These are phyloP conservation scores for Cynara cardunculus DNA, from an alignment of 129 eudicot species.

Conservation along the genomic window DNA sequence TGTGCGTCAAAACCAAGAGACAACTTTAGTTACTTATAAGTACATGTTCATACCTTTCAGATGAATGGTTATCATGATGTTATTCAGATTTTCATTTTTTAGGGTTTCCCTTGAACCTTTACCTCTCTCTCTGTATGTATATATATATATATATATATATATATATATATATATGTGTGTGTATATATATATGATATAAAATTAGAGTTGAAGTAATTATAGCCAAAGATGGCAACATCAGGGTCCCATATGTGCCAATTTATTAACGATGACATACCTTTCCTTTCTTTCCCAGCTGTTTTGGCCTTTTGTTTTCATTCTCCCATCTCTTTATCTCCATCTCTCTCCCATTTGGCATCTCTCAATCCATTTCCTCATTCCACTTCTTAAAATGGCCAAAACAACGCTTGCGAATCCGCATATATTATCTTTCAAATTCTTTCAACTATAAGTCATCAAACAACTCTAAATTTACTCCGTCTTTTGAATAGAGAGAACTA, in stretches of 20 bases:
- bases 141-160: no score
- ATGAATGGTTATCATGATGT: no score
- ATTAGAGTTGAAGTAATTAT: neutral
- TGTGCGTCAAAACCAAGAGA: no score
- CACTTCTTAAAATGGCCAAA: conserved; percentile 30
- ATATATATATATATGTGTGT: neutral
- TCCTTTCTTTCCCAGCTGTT: conserved; percentile 26
- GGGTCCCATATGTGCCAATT: conserved; percentile 18
- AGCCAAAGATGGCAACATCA: conserved; percentile 24
- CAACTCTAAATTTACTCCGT: neutral
- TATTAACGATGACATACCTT: neutral
- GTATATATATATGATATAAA: neutral
- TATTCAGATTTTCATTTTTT: no score
- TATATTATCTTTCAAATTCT: conserved; percentile 8
- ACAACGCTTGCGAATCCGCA: conserved; percentile 13
- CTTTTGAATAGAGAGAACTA: neutral
- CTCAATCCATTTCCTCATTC: conserved; percentile 18
- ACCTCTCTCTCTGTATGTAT: no score
- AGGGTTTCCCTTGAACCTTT: no score
- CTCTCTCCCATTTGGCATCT: conserved; percentile 11
- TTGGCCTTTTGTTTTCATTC: conserved; percentile 15
- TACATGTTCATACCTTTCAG: no score
- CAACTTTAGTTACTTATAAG: no score
- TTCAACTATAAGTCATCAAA: conserved; percentile 15
- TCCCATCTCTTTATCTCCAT: neutral